Conservation (phyloP, 495 filamentous ascomycete genomes). For the Lepraria neglecta region DNA sequence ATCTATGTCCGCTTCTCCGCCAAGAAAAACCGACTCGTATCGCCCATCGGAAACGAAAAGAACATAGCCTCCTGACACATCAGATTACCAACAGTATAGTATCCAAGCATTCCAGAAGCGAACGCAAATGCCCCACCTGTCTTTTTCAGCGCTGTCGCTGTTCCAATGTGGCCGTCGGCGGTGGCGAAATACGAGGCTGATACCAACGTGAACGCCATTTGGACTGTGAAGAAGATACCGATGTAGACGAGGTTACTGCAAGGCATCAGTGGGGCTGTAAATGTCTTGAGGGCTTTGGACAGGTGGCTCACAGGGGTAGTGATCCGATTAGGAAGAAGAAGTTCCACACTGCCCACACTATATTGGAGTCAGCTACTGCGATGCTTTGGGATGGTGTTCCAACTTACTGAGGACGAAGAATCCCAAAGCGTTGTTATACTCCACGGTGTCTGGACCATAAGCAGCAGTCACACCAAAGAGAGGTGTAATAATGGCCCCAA, state of each 20-base stretch:
- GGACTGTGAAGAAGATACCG: slow-evolving; percentile 42
- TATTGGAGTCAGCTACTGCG: neutral
- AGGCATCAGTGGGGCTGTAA: neutral
- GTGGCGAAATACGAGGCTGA: slow-evolving; percentile 42
- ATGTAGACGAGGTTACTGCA: slow-evolving; percentile 44
- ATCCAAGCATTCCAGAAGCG: slow-evolving; percentile 42
- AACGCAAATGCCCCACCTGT: slow-evolving; percentile 44
- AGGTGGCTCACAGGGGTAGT: slow-evolving; percentile 30
- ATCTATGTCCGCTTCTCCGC: too few species aligned
- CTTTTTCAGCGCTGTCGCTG: slow-evolving; percentile 38
- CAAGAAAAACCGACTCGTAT: slow-evolving; percentile 40
- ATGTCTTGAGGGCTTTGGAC: neutral
- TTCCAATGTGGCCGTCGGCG: slow-evolving; percentile 37
- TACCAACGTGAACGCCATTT: slow-evolving; percentile 41
- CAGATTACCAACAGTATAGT: slow-evolving; percentile 45
- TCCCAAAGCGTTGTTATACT: slow-evolving; percentile 43
- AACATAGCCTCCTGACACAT: slow-evolving; percentile 39
- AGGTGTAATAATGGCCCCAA: slow-evolving; percentile 37
- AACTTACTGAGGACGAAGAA: slow-evolving; percentile 38
- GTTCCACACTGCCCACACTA: slow-evolving; percentile 44
- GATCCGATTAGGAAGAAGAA: slow-evolving; percentile 44
- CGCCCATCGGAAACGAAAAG: slow-evolving; percentile 41
- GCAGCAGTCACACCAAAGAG: slow-evolving; percentile 38
- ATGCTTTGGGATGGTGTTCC: neutral
- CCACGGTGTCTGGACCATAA: slow-evolving; percentile 35